These are phyloP conservation scores for Ophiostoma ulmi DNA, from an alignment of 2,329 filamentous ascomycete species.

Conservation along the genomic window DNA sequence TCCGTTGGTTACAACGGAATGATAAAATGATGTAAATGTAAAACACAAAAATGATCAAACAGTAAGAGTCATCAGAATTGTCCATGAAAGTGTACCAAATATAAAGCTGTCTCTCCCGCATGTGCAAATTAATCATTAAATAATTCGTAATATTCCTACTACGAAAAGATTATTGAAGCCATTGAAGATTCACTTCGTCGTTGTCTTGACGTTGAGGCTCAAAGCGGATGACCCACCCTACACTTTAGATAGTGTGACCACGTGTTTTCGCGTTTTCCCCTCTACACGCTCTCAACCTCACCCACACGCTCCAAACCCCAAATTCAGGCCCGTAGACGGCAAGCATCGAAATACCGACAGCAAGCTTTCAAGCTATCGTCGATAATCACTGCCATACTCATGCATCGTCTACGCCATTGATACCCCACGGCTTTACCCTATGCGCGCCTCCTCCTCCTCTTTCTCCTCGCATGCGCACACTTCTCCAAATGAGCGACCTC, in stretches of 20 bases:
- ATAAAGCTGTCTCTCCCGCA: no score
- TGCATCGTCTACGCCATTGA: neutral
- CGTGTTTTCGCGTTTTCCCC: constrained; percentile 22
- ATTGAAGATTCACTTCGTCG: neutral
- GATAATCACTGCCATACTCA: neutral
- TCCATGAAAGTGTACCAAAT: no score
- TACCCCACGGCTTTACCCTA: neutral
- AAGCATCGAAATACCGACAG: neutral
- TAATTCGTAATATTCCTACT: neutral
- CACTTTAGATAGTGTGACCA: constrained; percentile 21
- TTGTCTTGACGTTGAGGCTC: neutral
- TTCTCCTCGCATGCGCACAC: neutral
- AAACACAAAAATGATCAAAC: no score
- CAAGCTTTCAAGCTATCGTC: neutral
- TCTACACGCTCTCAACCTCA: constrained; percentile 10
- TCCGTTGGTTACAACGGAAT: no score
- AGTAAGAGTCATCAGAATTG: no score
- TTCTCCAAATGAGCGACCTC: constrained; percentile 70
- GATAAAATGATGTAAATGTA: no score
- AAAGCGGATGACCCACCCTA: constrained; percentile 11
- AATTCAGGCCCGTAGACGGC: neutral
- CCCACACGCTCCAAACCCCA: neutral
- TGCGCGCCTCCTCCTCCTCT: neutral
- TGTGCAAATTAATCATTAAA: no score
- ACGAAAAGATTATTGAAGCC: neutral